phyloP scores from a whole-genome alignment of 1,284 basidiomycete species.

The Malassezia psittaci region DNA sequence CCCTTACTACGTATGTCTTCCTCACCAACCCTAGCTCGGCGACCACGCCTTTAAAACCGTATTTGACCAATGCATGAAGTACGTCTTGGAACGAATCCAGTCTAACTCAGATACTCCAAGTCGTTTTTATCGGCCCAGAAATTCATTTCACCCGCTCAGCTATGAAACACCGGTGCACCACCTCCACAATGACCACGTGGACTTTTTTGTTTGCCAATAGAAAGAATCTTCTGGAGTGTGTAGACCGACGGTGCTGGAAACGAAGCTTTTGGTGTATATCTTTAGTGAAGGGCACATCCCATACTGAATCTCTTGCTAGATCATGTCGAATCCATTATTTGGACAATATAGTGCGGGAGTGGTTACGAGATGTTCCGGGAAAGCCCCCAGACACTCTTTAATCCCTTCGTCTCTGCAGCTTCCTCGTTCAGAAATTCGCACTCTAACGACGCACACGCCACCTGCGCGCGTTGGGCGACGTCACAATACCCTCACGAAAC shows the following conservation, averaged over 20 bases:
- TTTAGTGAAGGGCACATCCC: too few species aligned
- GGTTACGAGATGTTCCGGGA: too few species aligned
- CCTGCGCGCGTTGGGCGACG: background rate
- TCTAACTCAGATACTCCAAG: conserved; percentile 16
- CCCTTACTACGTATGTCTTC: conserved; percentile 16
- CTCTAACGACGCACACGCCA: background rate
- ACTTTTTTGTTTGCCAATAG: background rate
- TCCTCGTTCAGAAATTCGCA: background rate
- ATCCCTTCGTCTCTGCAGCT: background rate
- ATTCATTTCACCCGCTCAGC: conserved; percentile 3
- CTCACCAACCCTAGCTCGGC: conserved; percentile 4
- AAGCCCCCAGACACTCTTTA: too few species aligned
- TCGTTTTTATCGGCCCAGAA: conserved; percentile 18
- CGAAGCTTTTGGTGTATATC: too few species aligned
- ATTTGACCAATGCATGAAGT: conserved; percentile 50
- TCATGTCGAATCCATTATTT: conserved; percentile 1
- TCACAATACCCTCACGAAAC: background rate
- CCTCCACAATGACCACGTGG: conserved; percentile 11
- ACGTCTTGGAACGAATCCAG: conserved; percentile 24
- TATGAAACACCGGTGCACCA: background rate
- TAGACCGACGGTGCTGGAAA: too few species aligned
- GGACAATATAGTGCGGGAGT: conserved; percentile 4
- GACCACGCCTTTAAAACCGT: conserved; percentile 15
- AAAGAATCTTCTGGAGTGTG: conserved; percentile 9
- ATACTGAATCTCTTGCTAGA: too few species aligned